These are phyloP conservation scores for Artomyces pyxidatus DNA, from an alignment of 768 basidiomycete species.

Conservation along the genomic window DNA sequence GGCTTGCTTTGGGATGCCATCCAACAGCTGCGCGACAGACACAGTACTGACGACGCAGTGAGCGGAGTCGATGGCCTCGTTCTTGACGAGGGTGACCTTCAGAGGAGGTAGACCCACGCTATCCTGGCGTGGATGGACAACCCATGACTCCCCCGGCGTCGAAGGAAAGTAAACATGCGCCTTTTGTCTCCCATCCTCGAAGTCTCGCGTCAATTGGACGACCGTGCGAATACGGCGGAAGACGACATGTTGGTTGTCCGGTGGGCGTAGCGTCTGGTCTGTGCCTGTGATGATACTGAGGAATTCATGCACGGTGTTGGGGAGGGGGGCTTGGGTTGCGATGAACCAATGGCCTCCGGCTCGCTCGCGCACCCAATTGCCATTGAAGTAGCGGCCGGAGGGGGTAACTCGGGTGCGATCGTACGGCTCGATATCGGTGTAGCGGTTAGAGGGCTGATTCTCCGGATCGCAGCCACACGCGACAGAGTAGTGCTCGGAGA, in stretches of 20 bases:
- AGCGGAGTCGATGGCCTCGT: slow-evolving; percentile 41
- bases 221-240: slow-evolving; percentile 57
- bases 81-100: slow-evolving; percentile 48
- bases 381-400: slow-evolving; percentile 64
- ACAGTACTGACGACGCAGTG: slow-evolving; percentile 56
- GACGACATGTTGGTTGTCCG: slow-evolving; percentile 8
- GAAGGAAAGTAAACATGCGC: slow-evolving; percentile 73
- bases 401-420: slow-evolving; percentile 73
- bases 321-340: slow-evolving; percentile 76
- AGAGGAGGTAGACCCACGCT: slow-evolving; percentile 30
- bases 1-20: slow-evolving; percentile 21
- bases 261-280: slow-evolving; percentile 33
- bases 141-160: slow-evolving; percentile 40
- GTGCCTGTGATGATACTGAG: slow-evolving; percentile 50
- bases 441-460: slow-evolving; percentile 55
- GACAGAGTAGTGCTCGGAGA: slow-evolving; percentile 46
- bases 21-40: slow-evolving; percentile 35
- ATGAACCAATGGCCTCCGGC: slow-evolving; percentile 77
- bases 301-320: slow-evolving; percentile 63
- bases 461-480: slow-evolving; percentile 35
- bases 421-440: slow-evolving; percentile 67
- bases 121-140: slow-evolving; percentile 39
- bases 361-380: slow-evolving; percentile 75
- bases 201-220: slow-evolving; percentile 70
- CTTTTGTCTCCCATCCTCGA: slow-evolving; percentile 66